These are phyloP conservation scores for Solanum medicagineum DNA, from an alignment of 257 asterid genomes.

Conservation along the genomic window DNA sequence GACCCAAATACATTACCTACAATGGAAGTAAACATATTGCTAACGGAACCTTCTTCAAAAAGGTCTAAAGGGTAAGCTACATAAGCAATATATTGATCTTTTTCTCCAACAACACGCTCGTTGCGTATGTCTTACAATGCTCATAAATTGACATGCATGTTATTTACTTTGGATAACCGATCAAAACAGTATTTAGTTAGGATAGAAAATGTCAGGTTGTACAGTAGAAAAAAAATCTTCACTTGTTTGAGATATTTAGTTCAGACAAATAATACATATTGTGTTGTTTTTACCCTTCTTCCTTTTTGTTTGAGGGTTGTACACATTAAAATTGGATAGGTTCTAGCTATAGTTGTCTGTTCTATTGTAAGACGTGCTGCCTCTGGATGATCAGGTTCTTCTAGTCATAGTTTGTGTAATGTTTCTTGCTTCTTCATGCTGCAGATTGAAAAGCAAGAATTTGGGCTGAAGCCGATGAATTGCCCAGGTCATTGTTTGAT, in stretches of 20 bases:
- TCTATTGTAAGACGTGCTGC: not conserved
- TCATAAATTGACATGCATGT: not conserved
- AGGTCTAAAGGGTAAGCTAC: no score
- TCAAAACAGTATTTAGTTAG: not conserved
- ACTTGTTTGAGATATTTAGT: not conserved
- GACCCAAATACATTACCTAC: no score
- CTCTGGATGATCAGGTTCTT: not conserved
- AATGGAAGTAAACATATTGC: no score
- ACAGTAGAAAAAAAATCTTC: not conserved
- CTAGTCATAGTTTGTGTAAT: not conserved
- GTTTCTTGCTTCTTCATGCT: not conserved
- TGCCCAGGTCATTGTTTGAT: constrained; percentile 99
- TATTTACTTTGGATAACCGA: not conserved
- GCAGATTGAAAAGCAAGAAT: constrained; percentile 94
- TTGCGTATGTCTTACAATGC: not conserved
- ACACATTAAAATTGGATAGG: not conserved
- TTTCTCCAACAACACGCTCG: no score
- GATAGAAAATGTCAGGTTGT: not conserved
- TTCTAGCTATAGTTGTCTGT: not conserved
- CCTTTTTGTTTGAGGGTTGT: not conserved
- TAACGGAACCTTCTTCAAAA: no score
- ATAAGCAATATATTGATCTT: no score
- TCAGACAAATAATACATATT: not conserved
- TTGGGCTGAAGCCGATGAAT: constrained; percentile 98
- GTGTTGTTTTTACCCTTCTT: not conserved